Percentiles rank a stretch among this genome's conserved stretches.
phyloP scores from a whole-genome alignment of 352 stramenopile species.

The Blastocystis sp. region DNA sequence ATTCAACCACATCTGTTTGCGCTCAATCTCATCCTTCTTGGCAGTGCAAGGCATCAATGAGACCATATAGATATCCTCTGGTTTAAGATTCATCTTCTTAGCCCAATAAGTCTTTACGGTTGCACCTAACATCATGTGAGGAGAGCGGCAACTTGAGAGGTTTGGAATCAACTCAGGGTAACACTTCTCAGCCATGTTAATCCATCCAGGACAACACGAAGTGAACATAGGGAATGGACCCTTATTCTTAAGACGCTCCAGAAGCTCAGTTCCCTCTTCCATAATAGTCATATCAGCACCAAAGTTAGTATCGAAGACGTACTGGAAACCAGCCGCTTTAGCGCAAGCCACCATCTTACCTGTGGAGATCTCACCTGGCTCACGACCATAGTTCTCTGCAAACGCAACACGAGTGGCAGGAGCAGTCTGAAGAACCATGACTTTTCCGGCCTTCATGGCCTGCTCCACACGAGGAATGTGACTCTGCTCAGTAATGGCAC shows the following conservation, averaged over 20 bases:
- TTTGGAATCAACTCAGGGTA: slow-evolving; percentile 88
- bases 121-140: slow-evolving; percentile 84
- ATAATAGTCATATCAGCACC: slow-evolving; percentile 86
- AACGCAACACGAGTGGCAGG: slow-evolving; percentile 73
- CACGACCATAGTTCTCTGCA: slow-evolving; percentile 72
- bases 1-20: slow-evolving; percentile 69
- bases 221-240: slow-evolving; percentile 86
- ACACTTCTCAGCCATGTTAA: slow-evolving; percentile 95
- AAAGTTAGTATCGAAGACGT: slow-evolving; percentile 86
- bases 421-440: slow-evolving; percentile 72
- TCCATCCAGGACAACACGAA: slow-evolving; percentile 92
- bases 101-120: slow-evolving; percentile 67
- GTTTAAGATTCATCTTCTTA: slow-evolving; percentile 57
- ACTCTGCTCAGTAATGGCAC: slow-evolving; percentile 72
- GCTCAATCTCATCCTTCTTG: slow-evolving; percentile 91
- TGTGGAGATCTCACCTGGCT: slow-evolving; percentile 70
- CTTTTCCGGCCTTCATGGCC: slow-evolving; percentile 68
- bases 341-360: slow-evolving; percentile 72
- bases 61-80: slow-evolving; percentile 85
- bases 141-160: slow-evolving; percentile 89
- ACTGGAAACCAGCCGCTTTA: slow-evolving; percentile 78
- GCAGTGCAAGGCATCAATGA: slow-evolving; percentile 96
- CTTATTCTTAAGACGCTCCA: slow-evolving; percentile 80
- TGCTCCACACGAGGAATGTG: slow-evolving; percentile 70
- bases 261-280: slow-evolving; percentile 85